Conservation (phyloP, 148 eudicot genomes). For the Vaccinium darrowii region DNA sequence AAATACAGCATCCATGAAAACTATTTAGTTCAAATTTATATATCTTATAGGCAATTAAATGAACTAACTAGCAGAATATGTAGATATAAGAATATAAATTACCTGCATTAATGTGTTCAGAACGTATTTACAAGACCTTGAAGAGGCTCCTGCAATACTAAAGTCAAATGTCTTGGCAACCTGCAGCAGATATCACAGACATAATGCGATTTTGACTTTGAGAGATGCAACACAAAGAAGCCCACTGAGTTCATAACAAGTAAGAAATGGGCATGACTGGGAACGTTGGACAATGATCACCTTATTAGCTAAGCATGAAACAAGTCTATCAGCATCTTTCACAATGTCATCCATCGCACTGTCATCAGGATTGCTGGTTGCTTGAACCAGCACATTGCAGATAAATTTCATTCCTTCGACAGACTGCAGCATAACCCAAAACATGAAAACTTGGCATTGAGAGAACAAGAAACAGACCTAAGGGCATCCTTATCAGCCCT, state of each 20-base stretch:
- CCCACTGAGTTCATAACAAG: neutral
- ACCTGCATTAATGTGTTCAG: constrained; percentile 98
- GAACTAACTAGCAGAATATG: constrained; percentile 11
- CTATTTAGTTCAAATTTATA: neutral
- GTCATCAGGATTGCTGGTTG: constrained; percentile 82
- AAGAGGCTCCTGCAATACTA: constrained; percentile 86
- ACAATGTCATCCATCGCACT: constrained; percentile 71
- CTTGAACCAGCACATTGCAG: constrained; percentile 83
- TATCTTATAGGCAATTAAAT: constrained; percentile 2
- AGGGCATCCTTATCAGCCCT: no score
- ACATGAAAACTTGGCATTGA: neutral
- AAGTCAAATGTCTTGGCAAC: constrained; percentile 93
- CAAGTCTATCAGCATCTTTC: constrained; percentile 93
- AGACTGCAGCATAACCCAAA: constrained; percentile 51
- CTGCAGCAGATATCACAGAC: constrained; percentile 34
- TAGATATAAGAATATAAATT: neutral
- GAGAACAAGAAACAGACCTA: neutral
- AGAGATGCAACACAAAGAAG: neutral
- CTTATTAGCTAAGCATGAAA: constrained; percentile 83
- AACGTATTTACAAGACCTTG: constrained; percentile 98
- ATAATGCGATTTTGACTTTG: neutral
- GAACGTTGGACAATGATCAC: constrained; percentile 21
- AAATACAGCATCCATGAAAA: neutral
- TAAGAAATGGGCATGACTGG: neutral
- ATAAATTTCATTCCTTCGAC: constrained; percentile 99